Percentiles rank a stretch among this genome's conserved stretches.
Evolutionary conservation across 2,329 filamentous ascomycete species (phyloP).

Genomic region (Cladosporium colombiae): DNA sequence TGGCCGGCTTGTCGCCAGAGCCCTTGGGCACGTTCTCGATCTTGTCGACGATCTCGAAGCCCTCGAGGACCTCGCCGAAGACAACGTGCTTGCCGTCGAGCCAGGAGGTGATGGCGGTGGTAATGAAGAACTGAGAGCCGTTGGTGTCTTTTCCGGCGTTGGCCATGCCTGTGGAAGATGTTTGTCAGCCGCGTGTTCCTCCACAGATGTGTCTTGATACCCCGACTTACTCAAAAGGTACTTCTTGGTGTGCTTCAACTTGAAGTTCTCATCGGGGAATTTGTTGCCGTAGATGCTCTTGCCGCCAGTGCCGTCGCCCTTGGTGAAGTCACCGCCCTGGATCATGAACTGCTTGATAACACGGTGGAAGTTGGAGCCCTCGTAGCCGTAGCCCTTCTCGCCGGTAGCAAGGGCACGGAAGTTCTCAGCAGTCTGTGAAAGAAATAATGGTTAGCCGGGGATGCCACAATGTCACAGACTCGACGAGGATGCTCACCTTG

Average conservation of each 20-base stretch:
- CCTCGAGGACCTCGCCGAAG: slow-evolving; percentile 85
- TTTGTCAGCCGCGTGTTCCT: slow-evolving; percentile 1
- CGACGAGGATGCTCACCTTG: slow-evolving; percentile 51
- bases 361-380: slow-evolving; percentile 82
- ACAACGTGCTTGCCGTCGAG: slow-evolving; percentile 83
- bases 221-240: slow-evolving; percentile 65
- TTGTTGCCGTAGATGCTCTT: slow-evolving; percentile 86
- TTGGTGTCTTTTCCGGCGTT: slow-evolving; percentile 85
- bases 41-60: slow-evolving; percentile 76
- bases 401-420: slow-evolving; percentile 79
- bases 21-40: slow-evolving; percentile 72
- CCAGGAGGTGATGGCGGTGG: slow-evolving; percentile 78
- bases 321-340: slow-evolving; percentile 86
- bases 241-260: slow-evolving; percentile 86
- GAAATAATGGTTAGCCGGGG: slow-evolving; percentile 21
- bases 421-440: slow-evolving; percentile 64
- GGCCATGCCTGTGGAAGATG: slow-evolving; percentile 65
- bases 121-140: slow-evolving; percentile 90
- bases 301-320: slow-evolving; percentile 77
- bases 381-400: slow-evolving; percentile 83
- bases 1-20: slow-evolving; percentile 66
- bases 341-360: slow-evolving; percentile 93
- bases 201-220: not conserved
- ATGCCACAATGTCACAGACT: not conserved
- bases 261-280: slow-evolving; percentile 92